Percentiles rank a stretch among this genome's conserved stretches.
Conservation (phyloP, 2,329 filamentous ascomycete genomes). For the Colletotrichum spaethianum region DNA sequence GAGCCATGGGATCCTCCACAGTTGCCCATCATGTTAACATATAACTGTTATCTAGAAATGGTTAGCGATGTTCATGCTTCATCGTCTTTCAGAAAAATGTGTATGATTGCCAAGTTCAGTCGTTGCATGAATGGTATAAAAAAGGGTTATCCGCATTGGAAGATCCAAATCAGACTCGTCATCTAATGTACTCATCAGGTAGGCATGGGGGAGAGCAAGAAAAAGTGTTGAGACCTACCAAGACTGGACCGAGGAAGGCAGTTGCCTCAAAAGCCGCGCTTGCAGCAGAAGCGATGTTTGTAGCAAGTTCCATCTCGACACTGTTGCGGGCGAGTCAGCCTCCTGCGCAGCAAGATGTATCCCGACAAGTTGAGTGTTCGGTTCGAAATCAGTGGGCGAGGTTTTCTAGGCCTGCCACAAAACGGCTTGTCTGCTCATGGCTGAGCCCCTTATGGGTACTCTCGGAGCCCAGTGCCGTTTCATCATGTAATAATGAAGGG, state of each 20-base stretch:
- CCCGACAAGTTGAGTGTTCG: slow-evolving; percentile 28
- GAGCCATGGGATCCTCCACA: background rate
- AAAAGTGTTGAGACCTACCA: slow-evolving; percentile 40
- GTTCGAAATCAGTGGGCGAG: slow-evolving; percentile 89
- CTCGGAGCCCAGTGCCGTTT: slow-evolving; percentile 99
- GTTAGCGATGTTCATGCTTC: slow-evolving; percentile 35
- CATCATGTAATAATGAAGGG: slow-evolving; percentile 73
- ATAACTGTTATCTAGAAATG: slow-evolving; percentile 7
- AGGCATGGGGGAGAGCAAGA: slow-evolving; percentile 47
- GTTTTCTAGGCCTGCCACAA: slow-evolving; percentile 99
- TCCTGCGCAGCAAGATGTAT: background rate
- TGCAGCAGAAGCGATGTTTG: background rate
- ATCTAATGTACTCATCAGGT: slow-evolving; percentile 66
- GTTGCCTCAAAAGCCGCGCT: background rate
- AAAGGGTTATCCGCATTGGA: slow-evolving; percentile 70
- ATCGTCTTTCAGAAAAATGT: slow-evolving; percentile 10
- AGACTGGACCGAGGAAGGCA: background rate
- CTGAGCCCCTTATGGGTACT: slow-evolving; percentile 57
- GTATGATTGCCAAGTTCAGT: slow-evolving; percentile 54
- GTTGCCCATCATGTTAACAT: background rate
- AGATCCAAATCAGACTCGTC: slow-evolving; percentile 76
- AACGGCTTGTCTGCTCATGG: slow-evolving; percentile 88
- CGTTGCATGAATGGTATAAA: slow-evolving; percentile 72
- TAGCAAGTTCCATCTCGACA: slow-evolving; percentile 6
- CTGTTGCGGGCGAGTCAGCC: slow-evolving; percentile 27